Conservation (phyloP, 2,329 filamentous ascomycete species). For the Leptoxyphium fumago region DNA sequence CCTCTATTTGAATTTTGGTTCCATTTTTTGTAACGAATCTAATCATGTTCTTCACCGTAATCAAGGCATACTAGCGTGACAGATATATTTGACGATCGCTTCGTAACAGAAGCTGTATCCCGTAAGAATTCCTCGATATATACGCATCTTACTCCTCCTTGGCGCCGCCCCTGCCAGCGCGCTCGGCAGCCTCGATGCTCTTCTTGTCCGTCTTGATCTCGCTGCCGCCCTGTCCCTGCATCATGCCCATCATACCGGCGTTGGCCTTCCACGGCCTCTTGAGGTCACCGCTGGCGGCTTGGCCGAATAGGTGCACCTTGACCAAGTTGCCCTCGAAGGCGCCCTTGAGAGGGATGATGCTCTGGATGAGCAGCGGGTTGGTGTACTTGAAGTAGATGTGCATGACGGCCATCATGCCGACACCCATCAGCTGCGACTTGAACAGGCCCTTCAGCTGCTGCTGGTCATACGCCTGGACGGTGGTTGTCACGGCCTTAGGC, state of each 20-base stretch:
- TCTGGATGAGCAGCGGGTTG: constrained; percentile 97
- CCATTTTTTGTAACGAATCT: too few species aligned
- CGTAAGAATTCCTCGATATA: background rate
- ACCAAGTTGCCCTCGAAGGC: constrained; percentile 89
- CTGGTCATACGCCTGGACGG: constrained; percentile 86
- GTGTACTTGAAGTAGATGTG: constrained; percentile 99
- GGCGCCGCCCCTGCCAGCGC: constrained; percentile 33
- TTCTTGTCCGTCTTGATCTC: constrained; percentile 70
- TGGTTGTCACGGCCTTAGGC: constrained; percentile 91
- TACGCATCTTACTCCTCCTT: constrained; percentile 34
- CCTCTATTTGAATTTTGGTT: too few species aligned
- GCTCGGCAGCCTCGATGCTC: constrained; percentile 39
- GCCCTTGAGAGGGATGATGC: constrained; percentile 92
- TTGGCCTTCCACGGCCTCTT: constrained; percentile 89
- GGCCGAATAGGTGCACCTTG: constrained; percentile 86
- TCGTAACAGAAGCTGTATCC: too few species aligned
- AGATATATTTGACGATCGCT: too few species aligned
- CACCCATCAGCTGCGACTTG: constrained; percentile 86
- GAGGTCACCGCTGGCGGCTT: constrained; percentile 76
- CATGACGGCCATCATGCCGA: constrained; percentile 98
- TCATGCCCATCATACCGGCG: constrained; percentile 67
- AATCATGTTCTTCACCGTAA: too few species aligned
- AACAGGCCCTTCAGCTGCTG: constrained; percentile 70
- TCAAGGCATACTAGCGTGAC: too few species aligned
- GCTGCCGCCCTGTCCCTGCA: constrained; percentile 42